These are phyloP conservation scores for Yarrowia hollandica DNA, from an alignment of 805 yeast species.

Conservation along the genomic window DNA sequence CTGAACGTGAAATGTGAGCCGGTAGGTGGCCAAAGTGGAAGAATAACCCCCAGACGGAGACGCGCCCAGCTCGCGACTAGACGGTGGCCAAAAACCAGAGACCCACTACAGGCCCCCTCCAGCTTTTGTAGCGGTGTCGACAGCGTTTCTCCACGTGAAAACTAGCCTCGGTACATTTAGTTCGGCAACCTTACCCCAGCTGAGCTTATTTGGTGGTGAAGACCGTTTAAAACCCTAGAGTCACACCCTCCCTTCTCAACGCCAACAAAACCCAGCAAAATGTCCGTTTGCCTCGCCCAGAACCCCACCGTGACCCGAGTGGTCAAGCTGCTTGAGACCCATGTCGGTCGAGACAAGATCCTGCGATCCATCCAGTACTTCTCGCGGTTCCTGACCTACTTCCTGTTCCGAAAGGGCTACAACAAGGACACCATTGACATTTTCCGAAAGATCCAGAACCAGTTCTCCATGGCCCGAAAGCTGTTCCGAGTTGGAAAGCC, in stretches of 20 bases:
- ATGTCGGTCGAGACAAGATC: conserved; percentile 78
- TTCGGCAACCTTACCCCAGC: conserved; percentile 29
- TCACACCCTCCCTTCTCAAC: neutral
- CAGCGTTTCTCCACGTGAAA: conserved; percentile 26
- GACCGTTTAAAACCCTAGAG: conserved; percentile 5
- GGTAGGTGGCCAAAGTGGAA: neutral
- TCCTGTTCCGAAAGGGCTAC: conserved; percentile 58
- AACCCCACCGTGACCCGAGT: conserved; percentile 71
- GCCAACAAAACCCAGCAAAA: neutral
- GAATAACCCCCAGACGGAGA: too few relatives aligned
- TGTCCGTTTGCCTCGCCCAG: conserved; percentile 45
- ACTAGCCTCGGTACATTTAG: conserved; percentile 25
- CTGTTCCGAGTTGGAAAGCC: conserved; percentile 84
- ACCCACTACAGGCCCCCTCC: too few relatives aligned
- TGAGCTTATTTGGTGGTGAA: conserved; percentile 10
- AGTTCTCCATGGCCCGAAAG: conserved; percentile 73
- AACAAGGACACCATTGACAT: conserved; percentile 49
- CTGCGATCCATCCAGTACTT: conserved; percentile 79
- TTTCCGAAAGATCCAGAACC: conserved; percentile 57
- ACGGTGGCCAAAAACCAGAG: too few relatives aligned
- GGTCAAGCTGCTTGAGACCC: conserved; percentile 61
- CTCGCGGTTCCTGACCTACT: conserved; percentile 68
- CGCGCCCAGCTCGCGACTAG: too few relatives aligned
- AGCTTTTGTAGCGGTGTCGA: too few relatives aligned
- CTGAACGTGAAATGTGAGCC: neutral